Conservation (phyloP, 805 yeast genomes). For the Monosporozyma aquatica region DNA sequence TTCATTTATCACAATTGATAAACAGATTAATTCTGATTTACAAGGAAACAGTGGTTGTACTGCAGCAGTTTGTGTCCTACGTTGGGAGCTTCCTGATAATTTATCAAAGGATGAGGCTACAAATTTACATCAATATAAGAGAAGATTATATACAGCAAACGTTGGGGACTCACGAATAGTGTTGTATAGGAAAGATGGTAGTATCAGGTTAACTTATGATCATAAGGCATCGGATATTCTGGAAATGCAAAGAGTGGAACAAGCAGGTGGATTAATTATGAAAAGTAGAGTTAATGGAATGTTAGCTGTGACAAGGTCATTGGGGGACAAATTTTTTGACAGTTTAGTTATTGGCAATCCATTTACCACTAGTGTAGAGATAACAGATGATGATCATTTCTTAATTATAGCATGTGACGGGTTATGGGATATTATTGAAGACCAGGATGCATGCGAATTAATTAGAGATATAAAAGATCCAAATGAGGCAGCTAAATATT, state of each 20-base stretch:
- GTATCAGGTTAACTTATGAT: constrained; percentile 78
- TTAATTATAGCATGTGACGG: constrained; percentile 94
- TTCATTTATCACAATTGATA: constrained; percentile 71
- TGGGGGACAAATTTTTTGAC: constrained; percentile 92
- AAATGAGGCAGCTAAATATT: constrained; percentile 52
- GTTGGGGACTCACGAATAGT: constrained; percentile 91
- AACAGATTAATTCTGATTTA: constrained; percentile 47
- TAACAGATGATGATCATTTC: constrained; percentile 57
- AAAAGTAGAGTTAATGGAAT: constrained; percentile 92
- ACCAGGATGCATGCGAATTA: constrained; percentile 71
- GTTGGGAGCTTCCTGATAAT: constrained; percentile 60
- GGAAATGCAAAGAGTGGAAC: constrained; percentile 67
- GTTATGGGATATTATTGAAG: constrained; percentile 88
- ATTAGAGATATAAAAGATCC: constrained; percentile 50
- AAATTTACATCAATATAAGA: constrained; percentile 38
- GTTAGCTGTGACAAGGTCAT: constrained; percentile 84
- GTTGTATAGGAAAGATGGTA: constrained; percentile 61
- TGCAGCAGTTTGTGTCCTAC: constrained; percentile 83
- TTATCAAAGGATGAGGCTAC: constrained; percentile 14
- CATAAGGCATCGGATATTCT: constrained; percentile 81
- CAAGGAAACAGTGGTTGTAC: constrained; percentile 84
- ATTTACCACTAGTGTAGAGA: constrained; percentile 79
- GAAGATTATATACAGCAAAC: constrained; percentile 86
- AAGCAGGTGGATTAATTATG: constrained; percentile 79
- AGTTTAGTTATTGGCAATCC: constrained; percentile 84